Evolutionary conservation across 2,329 filamentous ascomycete genomes (phyloP), one percentile per base, ranked within the genome.

Genomic region (Aureobasidium subglaciale): DNA sequence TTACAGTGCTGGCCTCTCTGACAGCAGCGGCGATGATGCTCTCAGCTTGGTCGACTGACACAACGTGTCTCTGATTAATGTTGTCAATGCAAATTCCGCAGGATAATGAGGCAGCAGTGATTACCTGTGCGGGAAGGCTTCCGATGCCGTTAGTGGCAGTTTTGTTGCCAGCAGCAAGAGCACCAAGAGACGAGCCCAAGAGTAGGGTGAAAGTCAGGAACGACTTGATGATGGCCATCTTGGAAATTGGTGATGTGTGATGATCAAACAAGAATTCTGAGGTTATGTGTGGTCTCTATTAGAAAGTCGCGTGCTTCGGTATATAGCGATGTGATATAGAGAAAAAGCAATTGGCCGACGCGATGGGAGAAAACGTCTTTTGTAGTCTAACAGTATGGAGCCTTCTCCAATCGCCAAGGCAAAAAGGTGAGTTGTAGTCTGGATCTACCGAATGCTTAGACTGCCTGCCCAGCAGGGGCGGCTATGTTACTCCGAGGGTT

Each of bases 11-110:
- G 55, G 56, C 45, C 54, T 49, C 43, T 24, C 37, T 57, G 24
- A 60, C 57, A 8, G 62, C 65, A 27, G 63, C 62, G 15, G 60
- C 56, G 46, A 66, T 62, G 13, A 63, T 61, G 16, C 49, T 46
- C 15, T 59, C 52, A 25, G 65, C 63, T 50, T 67, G 60, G 2
- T 60, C 50, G 8, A 56, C 49, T 37, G 60, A 61, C 59, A 65
- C 64, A 41, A 61, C 63, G 54, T 62, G 61, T 41, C 65, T 60
- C 30, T 65, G 59, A 6, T 45, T 49, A 15, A 61, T 58, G 11
- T 60, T 60, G 29, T 59, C 59, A 34, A 34, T 20, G n/a, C 2
- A 2, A 7, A 8, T n/a, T 16, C 11, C 20, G 24, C 8, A 3
- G 24, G 15, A 38, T 20, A 3, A 5, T 8, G n/a, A 7, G 22